Conservation (phyloP, 352 stramenopile genomes). For the Phytophthora vignae region DNA sequence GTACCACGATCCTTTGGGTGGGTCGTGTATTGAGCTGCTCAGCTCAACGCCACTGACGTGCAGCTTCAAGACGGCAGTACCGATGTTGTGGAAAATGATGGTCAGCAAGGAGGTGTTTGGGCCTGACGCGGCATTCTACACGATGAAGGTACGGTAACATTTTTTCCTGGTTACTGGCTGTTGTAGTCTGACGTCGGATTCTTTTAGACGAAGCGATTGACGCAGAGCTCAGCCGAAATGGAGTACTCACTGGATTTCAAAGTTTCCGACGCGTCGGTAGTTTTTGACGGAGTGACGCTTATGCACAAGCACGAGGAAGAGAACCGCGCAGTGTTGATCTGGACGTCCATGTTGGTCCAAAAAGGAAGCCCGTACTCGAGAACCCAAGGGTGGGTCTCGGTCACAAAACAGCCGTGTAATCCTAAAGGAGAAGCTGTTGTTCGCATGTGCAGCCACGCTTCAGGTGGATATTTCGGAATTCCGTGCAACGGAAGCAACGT, state of each 20-base stretch:
- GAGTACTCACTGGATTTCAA: constrained; percentile 14
- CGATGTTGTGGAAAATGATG: constrained; percentile 24
- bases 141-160: constrained; percentile 15
- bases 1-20: constrained; percentile 10
- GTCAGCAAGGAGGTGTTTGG: constrained; percentile 28
- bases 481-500: constrained; percentile 5
- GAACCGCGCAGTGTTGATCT: constrained; percentile 10
- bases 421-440: constrained; percentile 11
- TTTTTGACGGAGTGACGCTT: constrained; percentile 24
- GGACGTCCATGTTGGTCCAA: constrained; percentile 30
- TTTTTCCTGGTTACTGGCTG: neutral
- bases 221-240: constrained; percentile 17
- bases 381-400: constrained; percentile 20
- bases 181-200: neutral
- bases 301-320: constrained; percentile 24
- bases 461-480: constrained; percentile 19
- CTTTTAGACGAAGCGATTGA: constrained; percentile 14
- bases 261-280: neutral
- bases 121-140: constrained; percentile 14
- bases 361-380: constrained; percentile 17
- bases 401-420: constrained; percentile 7
- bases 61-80: neutral
- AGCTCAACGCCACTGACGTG: constrained; percentile 21
- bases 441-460: constrained; percentile 22
- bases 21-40: constrained; percentile 21